These are phyloP conservation scores for Colletotrichum sp. DNA, from an alignment of 2,329 filamentous ascomycete genomes.

Conservation along the genomic window DNA sequence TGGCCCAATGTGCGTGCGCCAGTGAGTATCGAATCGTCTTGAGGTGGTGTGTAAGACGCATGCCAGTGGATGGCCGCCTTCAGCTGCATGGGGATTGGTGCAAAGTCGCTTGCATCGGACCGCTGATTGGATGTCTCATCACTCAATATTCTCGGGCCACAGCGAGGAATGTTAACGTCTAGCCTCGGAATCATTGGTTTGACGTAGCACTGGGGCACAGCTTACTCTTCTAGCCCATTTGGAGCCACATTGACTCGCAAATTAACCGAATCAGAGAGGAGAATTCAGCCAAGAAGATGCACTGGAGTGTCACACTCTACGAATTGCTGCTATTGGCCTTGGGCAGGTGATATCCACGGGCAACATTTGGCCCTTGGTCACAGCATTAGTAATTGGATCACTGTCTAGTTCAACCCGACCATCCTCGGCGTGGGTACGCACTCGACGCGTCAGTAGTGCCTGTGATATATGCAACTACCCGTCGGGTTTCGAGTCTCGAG, in stretches of 20 bases:
- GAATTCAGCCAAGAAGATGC: not conserved
- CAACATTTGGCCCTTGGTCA: not conserved
- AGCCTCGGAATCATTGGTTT: not conserved
- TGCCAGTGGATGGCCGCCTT: not conserved
- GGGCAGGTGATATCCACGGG: not conserved
- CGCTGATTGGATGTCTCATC: not conserved
- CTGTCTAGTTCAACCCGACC: not conserved
- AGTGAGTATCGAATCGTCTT: not conserved
- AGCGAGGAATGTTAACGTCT: not conserved
- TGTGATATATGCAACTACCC: not conserved
- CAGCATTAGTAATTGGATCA: not conserved
- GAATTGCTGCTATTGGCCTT: not conserved
- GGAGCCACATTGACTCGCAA: not conserved
- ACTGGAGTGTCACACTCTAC: not conserved
- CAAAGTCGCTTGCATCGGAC: not conserved
- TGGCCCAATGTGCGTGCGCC: not conserved
- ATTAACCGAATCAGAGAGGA: not conserved
- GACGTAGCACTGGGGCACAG: not conserved
- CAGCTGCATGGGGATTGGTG: not conserved
- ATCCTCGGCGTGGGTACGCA: not conserved
- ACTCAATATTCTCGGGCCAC: not conserved
- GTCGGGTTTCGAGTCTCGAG: not conserved
- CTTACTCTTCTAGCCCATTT: not conserved
- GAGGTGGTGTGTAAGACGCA: constrained; percentile 14
- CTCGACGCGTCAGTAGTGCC: not conserved